A percentile compares a stretch with the other conserved stretches of the same genome.
phyloP scores from a whole-genome alignment of 176 grass and related monocot species.

The Guadua angustifolia region DNA sequence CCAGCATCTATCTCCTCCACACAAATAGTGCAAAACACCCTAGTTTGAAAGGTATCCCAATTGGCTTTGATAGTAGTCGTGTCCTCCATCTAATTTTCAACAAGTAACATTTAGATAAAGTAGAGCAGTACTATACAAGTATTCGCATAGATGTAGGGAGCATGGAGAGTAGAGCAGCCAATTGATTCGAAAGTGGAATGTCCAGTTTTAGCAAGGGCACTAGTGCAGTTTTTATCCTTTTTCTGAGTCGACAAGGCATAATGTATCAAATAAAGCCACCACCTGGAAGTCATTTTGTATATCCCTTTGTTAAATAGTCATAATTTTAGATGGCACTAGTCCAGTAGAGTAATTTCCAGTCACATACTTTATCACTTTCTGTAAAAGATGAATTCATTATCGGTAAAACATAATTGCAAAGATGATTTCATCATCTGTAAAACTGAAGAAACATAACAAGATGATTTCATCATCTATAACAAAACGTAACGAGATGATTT shows the following conservation, averaged over 20 bases:
- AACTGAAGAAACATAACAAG: slow-evolving; percentile 28
- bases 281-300: slow-evolving; percentile 17
- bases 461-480: slow-evolving; percentile 93
- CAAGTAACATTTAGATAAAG: too few species aligned
- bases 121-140: too few species aligned
- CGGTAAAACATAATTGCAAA: too few species aligned
- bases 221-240: slow-evolving; percentile 14
- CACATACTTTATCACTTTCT: neutral
- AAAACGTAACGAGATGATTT: slow-evolving; percentile 91
- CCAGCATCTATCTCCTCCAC: too few species aligned
- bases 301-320: neutral
- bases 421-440: too few species aligned
- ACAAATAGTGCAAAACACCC: too few species aligned
- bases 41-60: too few species aligned
- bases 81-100: too few species aligned
- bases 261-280: neutral
- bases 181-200: neutral
- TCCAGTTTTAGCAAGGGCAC: slow-evolving; percentile 13
- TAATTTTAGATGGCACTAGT: neutral
- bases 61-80: too few species aligned
- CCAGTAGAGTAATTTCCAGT: slow-evolving; percentile 13
- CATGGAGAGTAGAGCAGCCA: neutral
- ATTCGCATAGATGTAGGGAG: neutral
- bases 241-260: neutral
- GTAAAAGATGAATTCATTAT: neutral